These are phyloP conservation scores for Hawksworthiomyces lignivorus DNA, from an alignment of 2,329 filamentous ascomycete species.

Conservation along the genomic window DNA sequence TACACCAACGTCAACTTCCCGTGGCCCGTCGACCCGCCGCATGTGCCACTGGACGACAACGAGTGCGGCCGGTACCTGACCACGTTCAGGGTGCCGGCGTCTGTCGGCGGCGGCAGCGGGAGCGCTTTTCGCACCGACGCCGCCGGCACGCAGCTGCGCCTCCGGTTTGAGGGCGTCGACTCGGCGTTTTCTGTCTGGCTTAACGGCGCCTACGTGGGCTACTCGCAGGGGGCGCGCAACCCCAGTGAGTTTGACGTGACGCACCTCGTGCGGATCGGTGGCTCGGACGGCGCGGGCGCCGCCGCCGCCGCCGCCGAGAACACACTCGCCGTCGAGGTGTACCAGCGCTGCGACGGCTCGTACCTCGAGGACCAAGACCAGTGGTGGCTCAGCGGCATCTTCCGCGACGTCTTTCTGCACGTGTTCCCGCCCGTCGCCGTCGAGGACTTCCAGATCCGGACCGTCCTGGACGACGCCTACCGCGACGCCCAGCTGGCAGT, in stretches of 20 bases:
- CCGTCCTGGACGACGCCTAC: slow-evolving; percentile 38
- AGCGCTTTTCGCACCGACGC: too few relatives aligned
- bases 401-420: slow-evolving; percentile 60
- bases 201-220: slow-evolving; percentile 60
- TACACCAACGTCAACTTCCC: slow-evolving; percentile 65
- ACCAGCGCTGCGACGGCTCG: slow-evolving; percentile 62
- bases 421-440: slow-evolving; percentile 39
- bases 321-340: slow-evolving; percentile 56
- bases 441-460: slow-evolving; percentile 37
- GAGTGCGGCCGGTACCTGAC: slow-evolving; percentile 56
- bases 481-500: slow-evolving; percentile 35
- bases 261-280: slow-evolving; percentile 18
- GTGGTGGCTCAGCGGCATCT: slow-evolving; percentile 63
- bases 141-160: slow-evolving; percentile 42
- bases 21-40: slow-evolving; percentile 59
- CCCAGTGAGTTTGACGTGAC: slow-evolving; percentile 66
- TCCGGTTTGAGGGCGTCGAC: slow-evolving; percentile 68
- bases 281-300: background rate
- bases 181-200: slow-evolving; percentile 62
- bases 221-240: slow-evolving; percentile 64
- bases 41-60: slow-evolving; percentile 54
- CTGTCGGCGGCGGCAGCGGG: slow-evolving; percentile 26
- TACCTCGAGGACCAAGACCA: slow-evolving; percentile 66
- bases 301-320: slow-evolving; percentile 41
- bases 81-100: slow-evolving; percentile 42